Evolutionary conservation across 139 green algal species (phyloP).

Genomic region (Chlamydomonas asymmetrica): DNA sequence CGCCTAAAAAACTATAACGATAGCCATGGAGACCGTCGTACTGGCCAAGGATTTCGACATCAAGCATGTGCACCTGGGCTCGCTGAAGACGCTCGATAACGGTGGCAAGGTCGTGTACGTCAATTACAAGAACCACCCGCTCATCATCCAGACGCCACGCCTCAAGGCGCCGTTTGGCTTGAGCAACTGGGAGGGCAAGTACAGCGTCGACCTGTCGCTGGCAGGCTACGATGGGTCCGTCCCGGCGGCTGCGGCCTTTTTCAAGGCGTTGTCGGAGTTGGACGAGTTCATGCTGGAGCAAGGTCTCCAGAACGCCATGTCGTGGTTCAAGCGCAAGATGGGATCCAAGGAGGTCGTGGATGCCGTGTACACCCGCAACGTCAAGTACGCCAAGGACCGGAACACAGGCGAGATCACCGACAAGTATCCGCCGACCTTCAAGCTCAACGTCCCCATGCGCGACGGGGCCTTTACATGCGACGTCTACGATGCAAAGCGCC

Average conservation of each 20-base stretch:
- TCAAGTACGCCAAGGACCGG: conserved; percentile 5
- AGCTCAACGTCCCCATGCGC: background rate
- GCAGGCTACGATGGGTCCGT: no score
- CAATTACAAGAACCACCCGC: background rate
- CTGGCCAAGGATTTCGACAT: no score
- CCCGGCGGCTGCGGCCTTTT: background rate
- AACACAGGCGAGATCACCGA: conserved; percentile 5
- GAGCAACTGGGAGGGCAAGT: conserved; percentile 10
- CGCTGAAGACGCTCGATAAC: no score
- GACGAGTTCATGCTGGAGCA: conserved; percentile 9
- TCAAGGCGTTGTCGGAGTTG: background rate
- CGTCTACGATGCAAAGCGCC: background rate
- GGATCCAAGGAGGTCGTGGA: background rate
- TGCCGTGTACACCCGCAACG: conserved; percentile 1
- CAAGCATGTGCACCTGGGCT: no score
- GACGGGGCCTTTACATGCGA: background rate
- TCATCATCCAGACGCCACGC: conserved; percentile 5
- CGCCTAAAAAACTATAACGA: no score
- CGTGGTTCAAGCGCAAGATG: conserved; percentile 15
- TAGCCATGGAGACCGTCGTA: no score
- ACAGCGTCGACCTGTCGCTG: conserved; percentile 6
- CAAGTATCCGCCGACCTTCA: conserved; percentile 11
- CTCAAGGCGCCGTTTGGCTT: conserved; percentile 14
- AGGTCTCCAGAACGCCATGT: background rate
- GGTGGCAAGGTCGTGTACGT: conserved; percentile 1